These are phyloP conservation scores for Erodium moschatum DNA, from an alignment of 441 rosid genomes.

Conservation along the genomic window DNA sequence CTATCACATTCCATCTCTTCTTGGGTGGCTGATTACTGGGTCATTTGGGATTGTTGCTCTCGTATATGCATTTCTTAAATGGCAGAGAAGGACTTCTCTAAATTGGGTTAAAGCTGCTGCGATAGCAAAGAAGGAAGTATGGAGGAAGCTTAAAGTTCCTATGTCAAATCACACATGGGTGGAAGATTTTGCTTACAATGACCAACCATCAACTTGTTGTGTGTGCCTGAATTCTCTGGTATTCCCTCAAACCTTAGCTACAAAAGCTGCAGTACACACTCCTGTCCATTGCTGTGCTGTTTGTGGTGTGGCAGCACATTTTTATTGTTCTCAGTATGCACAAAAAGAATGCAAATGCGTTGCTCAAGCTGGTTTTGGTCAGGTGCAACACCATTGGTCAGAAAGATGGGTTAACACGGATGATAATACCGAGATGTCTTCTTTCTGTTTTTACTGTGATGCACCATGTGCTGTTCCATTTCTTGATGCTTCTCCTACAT, in stretches of 20 bases:
- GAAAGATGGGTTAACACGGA: conserved; percentile 60
- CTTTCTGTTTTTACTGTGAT: conserved; percentile 59
- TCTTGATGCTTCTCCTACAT: conserved; percentile 51
- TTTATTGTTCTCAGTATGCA: conserved; percentile 45
- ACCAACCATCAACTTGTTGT: conserved; percentile 52
- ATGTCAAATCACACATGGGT: conserved; percentile 51
- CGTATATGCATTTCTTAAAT: conserved; percentile 36
- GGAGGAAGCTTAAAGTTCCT: conserved; percentile 51
- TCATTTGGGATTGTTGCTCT: conserved; percentile 35
- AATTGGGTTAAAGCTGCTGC: conserved; percentile 61
- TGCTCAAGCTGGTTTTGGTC: conserved; percentile 47
- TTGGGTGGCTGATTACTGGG: conserved; percentile 43
- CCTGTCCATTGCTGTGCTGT: conserved; percentile 46
- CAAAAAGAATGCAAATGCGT: conserved; percentile 53
- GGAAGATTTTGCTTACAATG: conserved; percentile 37
- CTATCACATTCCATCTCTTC: conserved; percentile 27
- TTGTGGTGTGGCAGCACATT: conserved; percentile 59
- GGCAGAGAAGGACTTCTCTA: conserved; percentile 47
- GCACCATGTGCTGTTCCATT: conserved; percentile 63
- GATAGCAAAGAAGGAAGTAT: conserved; percentile 40
- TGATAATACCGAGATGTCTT: conserved; percentile 45
- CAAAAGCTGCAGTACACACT: conserved; percentile 27
- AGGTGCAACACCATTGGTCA: conserved; percentile 56
- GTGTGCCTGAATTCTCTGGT: conserved; percentile 46
- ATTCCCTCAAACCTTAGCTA: conserved; percentile 28